Conservation (phyloP, 208 protist genomes). For the Strigomonas culicis region DNA sequence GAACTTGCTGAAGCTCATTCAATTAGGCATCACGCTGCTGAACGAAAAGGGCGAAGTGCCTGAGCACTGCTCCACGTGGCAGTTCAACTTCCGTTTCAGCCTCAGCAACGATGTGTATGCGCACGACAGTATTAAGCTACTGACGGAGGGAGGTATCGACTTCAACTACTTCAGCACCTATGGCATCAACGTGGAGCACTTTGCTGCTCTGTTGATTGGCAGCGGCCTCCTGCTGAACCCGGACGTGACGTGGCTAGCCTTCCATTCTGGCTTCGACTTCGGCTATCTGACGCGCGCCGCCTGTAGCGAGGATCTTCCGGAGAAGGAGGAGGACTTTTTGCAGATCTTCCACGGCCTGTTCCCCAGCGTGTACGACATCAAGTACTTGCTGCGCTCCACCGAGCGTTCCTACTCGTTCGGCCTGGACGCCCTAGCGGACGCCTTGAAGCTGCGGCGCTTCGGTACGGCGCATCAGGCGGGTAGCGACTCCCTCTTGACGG, state of each 20-base stretch:
- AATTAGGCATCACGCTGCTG: constrained; percentile 97
- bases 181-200: constrained; percentile 96
- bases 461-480: constrained; percentile 95
- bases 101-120: constrained; percentile 97
- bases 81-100: constrained; percentile 99
- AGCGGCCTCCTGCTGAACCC: constrained; percentile 96
- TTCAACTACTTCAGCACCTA: constrained; percentile 94
- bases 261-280: constrained; percentile 99
- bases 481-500: constrained; percentile 97
- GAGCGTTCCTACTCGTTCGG: constrained; percentile 92
- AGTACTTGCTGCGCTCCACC: constrained; percentile 97
- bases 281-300: constrained; percentile 97
- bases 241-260: constrained; percentile 97
- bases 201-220: constrained; percentile 96
- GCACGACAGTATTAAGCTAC: constrained; percentile 97
- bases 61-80: constrained; percentile 95
- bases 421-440: constrained; percentile 96
- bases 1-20: constrained; percentile 99
- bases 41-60: constrained; percentile 97
- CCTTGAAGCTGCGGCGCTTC: constrained; percentile 91
- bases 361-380: constrained; percentile 98
- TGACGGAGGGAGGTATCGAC: constrained; percentile 95
- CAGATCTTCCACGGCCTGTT: constrained; percentile 95
- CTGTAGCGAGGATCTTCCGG: constrained; percentile 94
- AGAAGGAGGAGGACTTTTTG: constrained; percentile 97